Conservation (phyloP, 768 basidiomycete genomes). For the Boletus vinaceobasis region DNA sequence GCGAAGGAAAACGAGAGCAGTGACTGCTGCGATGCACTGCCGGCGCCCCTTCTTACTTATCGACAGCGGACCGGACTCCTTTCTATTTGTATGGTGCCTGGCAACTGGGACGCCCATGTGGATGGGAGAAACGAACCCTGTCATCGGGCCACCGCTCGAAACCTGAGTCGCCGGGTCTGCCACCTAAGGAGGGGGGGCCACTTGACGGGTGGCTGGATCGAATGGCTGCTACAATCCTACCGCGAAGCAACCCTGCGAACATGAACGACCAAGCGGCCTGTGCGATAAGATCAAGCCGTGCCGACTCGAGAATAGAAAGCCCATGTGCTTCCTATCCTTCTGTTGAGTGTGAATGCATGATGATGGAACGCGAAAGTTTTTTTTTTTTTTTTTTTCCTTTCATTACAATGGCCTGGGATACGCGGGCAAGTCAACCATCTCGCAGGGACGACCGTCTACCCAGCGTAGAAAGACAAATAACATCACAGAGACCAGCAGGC, state of each 20-base stretch:
- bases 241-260: constrained; percentile 20
- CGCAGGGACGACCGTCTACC: too few relatives aligned
- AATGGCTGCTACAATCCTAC: constrained; percentile 10
- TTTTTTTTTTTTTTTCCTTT: not conserved
- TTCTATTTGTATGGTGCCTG: constrained; percentile 12
- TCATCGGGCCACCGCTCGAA: not conserved
- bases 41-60: not conserved
- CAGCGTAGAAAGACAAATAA: not conserved
- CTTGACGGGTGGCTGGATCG: not conserved
- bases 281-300: constrained; percentile 2
- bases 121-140: not conserved
- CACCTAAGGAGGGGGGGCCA: not conserved
- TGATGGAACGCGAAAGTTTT: too few relatives aligned
- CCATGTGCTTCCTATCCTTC: not conserved
- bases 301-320: not conserved
- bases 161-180: constrained; percentile 6
- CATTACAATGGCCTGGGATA: not conserved
- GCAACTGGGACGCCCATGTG: constrained; percentile 9
- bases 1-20: not conserved
- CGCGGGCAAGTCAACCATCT: not conserved
- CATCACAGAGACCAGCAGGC: not conserved
- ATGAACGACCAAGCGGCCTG: constrained; percentile 3
- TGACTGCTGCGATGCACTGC: constrained; percentile 5
- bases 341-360: not conserved
- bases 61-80: not conserved